Evolutionary conservation across 352 stramenopile species (phyloP).

Genomic region (Pythium guiyangense): DNA sequence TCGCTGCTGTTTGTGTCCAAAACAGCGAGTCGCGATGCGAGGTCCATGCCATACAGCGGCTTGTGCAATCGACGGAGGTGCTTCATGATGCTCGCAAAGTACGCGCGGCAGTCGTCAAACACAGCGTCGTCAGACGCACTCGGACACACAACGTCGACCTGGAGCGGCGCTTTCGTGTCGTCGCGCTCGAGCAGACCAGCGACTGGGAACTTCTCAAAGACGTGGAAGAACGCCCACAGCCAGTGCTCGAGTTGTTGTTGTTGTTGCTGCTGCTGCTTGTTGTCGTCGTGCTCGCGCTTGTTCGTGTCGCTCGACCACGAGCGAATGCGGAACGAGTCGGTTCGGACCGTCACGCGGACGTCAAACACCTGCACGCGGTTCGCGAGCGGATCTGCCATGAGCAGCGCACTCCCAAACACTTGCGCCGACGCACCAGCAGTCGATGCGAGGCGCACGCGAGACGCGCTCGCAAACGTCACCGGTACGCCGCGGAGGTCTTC

Average conservation of each 20-base stretch:
- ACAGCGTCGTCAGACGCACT: conserved; percentile 1
- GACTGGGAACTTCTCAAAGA: conserved; percentile 57
- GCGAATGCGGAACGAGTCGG: conserved; percentile 52
- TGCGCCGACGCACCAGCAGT: conserved; percentile 10
- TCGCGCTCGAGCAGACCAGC: conserved; percentile 11
- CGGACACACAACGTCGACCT: conserved; percentile 21
- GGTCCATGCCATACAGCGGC: conserved; percentile 32
- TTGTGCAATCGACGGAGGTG: conserved; percentile 42
- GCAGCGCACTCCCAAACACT: conserved; percentile 24
- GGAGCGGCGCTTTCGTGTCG: conserved; percentile 12
- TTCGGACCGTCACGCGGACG: conserved; percentile 35
- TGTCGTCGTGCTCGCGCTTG: conserved; percentile 9
- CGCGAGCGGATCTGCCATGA: conserved; percentile 19
- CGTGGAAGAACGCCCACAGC: conserved; percentile 33
- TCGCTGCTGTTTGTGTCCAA: too few species aligned
- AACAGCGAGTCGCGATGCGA: conserved; percentile 9
- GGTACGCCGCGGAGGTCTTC: conserved; percentile 37
- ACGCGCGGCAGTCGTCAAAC: conserved; percentile 3
- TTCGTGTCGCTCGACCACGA: too few species aligned
- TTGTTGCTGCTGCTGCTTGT: background rate
- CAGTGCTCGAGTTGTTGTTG: too few species aligned
- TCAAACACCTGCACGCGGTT: conserved; percentile 15
- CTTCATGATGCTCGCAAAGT: conserved; percentile 38
- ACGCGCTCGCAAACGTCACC: conserved; percentile 6
- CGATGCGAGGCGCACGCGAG: conserved; percentile 8